Base-by-base conservation (phyloP, 208 protist species). In the Acanthamoeba castellanii region DNA sequence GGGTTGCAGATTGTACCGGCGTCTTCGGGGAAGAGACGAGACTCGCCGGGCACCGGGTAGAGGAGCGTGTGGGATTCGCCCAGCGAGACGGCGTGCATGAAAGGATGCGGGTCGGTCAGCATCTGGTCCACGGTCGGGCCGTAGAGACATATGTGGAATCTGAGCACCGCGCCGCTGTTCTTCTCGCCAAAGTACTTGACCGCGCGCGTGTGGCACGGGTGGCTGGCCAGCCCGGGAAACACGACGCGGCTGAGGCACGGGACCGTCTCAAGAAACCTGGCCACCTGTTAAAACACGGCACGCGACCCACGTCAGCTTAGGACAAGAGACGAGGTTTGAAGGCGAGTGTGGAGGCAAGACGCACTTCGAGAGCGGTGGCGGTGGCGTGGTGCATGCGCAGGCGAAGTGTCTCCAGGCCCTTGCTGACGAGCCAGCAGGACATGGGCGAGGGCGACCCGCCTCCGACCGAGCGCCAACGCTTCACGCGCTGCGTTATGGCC, bases 371-470 rank as follows among this genome's bases (percentile, higher is more conserved):
- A 3, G 72, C 72, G 72, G 30, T 81, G 30, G 72, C 32, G 18
- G 72, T 81, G 16, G 72, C 72, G 30, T 81, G 72, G 37, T 45
- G 34, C 72, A 81, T 81, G 72, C 72, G 72, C 18, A 81, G 37
- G 72, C 32, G 72, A 1, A 81, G 72, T 0, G 72, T 50, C 72
- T 81, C 30, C 11, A 81, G 72, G 18, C 72, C 72, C 37, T 81
- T 32, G 72, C 72, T 45, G 4, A 81, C 72, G 34, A 81, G 37
- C 72, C 72, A 81, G 72, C 72, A 81, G 72, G 72, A 81, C 34
- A 81, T 37, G 8, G 72, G 72, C 30, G 72, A 81, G 18, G 72
- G 72, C 72, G 72, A 81, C 34, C 72, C 72, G 72, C 72, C 72
- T 7, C 25, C 72, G 34, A 81, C n/a, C 16, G 72, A 81, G 30